These are phyloP conservation scores for Candolleomyces efflorescens DNA, from an alignment of 768 basidiomycete species.

Conservation along the genomic window DNA sequence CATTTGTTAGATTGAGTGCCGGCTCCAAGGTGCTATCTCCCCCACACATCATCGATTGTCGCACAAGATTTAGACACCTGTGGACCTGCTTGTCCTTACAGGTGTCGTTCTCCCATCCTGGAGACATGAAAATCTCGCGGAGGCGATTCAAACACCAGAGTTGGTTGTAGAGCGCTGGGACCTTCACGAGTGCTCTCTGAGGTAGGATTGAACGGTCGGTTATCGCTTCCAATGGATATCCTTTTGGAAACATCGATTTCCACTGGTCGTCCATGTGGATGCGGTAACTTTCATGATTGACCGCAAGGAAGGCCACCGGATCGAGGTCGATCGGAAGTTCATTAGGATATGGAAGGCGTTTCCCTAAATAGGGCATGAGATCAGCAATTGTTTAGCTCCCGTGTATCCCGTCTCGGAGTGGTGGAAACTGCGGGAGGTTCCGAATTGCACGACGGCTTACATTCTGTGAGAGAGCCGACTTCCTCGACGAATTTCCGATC, in stretches of 20 bases:
- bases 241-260: not conserved
- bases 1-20: not conserved
- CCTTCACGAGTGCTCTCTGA: not conserved
- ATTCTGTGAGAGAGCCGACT: not conserved
- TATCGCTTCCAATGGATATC: not conserved
- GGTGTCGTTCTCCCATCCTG: slow-evolving; percentile 5
- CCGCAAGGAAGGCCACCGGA: not conserved
- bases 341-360: not conserved
- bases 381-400: too few species aligned
- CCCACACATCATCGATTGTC: slow-evolving; percentile 8
- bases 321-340: not conserved
- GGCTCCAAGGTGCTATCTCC: slow-evolving; percentile 5
- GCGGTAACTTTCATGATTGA: not conserved
- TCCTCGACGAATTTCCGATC: not conserved
- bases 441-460: not conserved
- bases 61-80: slow-evolving; percentile 5
- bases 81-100: slow-evolving; percentile 6
- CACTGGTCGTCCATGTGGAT: not conserved
- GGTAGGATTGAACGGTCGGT: not conserved
- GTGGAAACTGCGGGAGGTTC: not conserved
- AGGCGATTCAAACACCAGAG: slow-evolving; percentile 9
- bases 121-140: slow-evolving; percentile 7
- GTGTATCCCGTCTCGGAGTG: too few species aligned
- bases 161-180: slow-evolving; percentile 1
- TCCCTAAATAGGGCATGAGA: not conserved